These are phyloP conservation scores for Lumnitzera littorea DNA, from an alignment of 345 rosid genomes.

Conservation along the genomic window DNA sequence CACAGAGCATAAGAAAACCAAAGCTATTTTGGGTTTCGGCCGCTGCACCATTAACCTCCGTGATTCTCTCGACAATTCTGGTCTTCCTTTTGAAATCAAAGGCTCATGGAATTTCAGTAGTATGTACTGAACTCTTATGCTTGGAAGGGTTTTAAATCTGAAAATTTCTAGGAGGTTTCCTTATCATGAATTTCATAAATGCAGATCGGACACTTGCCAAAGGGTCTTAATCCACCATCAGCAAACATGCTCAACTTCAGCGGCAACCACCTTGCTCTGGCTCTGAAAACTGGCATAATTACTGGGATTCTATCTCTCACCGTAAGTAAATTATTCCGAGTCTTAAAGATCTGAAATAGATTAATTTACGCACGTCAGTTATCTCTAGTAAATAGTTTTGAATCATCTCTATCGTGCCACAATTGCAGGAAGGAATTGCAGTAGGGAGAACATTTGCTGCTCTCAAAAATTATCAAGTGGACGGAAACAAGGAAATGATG, in stretches of 20 bases:
- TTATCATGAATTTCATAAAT: neutral
- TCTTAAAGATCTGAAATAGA: no score
- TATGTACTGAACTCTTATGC: conserved; percentile 29
- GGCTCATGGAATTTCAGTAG: conserved; percentile 56
- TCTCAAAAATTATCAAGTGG: conserved; percentile 77
- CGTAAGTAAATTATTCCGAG: conserved; percentile 32
- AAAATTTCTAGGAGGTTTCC: neutral
- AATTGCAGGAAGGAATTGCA: conserved; percentile 88
- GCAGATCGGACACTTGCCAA: conserved; percentile 86
- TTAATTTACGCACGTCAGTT: neutral
- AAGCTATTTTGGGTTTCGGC: conserved; percentile 96
- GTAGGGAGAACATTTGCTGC: conserved; percentile 97
- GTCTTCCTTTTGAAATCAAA: conserved; percentile 50
- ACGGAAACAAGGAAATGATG: conserved; percentile 98
- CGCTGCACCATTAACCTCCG: conserved; percentile 82
- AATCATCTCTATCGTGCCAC: neutral
- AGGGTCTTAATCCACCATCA: conserved; percentile 97
- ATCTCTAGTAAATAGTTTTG: neutral
- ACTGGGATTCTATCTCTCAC: conserved; percentile 88
- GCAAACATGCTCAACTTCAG: conserved; percentile 61
- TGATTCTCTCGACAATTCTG: conserved; percentile 55
- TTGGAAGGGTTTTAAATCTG: neutral
- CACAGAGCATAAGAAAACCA: conserved; percentile 75
- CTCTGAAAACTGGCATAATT: conserved; percentile 79
- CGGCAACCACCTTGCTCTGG: conserved; percentile 51